Conservation (phyloP, 345 rosid genomes). For the Eucalyptus regnans region DNA sequence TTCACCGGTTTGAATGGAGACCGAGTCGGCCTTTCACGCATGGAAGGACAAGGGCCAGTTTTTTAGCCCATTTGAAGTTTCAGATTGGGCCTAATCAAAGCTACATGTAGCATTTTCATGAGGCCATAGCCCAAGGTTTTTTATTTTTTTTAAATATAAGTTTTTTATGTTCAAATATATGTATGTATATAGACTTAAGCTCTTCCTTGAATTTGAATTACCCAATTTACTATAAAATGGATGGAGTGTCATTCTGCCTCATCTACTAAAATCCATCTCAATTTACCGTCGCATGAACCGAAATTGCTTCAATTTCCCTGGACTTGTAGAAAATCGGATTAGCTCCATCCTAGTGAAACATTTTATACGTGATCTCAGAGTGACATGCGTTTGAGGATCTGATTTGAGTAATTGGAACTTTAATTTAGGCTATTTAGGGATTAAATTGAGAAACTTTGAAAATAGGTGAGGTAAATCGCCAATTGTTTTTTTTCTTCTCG, state of each 20-base stretch:
- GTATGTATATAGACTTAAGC: not conserved
- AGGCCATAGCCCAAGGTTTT: not conserved
- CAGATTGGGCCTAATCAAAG: not conserved
- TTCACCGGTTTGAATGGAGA: not conserved
- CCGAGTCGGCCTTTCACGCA: not conserved
- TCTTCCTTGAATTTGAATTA: not conserved
- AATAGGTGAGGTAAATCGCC: not conserved
- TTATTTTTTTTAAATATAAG: too few species aligned
- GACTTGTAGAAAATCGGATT: not conserved
- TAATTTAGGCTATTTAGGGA: not conserved
- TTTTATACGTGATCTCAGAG: not conserved
- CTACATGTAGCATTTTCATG: not conserved
- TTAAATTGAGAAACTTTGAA: not conserved
- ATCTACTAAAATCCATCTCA: not conserved
- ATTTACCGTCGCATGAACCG: not conserved
- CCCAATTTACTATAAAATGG: not conserved
- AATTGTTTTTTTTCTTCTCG: not conserved
- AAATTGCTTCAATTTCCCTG: not conserved
- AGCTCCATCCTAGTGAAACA: not conserved
- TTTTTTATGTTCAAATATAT: too few species aligned
- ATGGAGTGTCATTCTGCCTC: not conserved
- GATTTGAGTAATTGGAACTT: not conserved
- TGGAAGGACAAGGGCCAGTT: not conserved
- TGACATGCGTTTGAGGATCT: not conserved
- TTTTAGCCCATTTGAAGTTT: not conserved